Conservation (phyloP, 805 yeast species). For the Phaffomyces thermotolerans region DNA sequence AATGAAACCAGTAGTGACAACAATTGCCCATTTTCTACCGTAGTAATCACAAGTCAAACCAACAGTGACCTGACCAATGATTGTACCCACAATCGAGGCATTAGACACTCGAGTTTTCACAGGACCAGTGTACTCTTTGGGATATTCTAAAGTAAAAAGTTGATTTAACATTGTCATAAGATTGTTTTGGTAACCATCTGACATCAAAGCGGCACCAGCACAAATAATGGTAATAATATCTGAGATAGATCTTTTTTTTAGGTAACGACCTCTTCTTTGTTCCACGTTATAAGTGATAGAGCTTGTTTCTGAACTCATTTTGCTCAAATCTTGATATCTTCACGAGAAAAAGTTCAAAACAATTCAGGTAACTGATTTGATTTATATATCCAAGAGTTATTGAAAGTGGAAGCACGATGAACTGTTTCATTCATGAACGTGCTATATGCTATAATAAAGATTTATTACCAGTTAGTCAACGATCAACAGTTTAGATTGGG, state of each 20-base stretch:
- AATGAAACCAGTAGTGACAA: constrained; percentile 52
- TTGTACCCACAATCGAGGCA: constrained; percentile 61
- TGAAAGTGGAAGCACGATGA: too few relatives aligned
- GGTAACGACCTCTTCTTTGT: constrained; percentile 16
- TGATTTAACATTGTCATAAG: constrained; percentile 65
- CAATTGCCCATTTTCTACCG: constrained; percentile 67
- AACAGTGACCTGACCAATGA: constrained; percentile 59
- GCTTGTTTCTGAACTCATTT: not conserved
- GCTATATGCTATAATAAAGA: too few relatives aligned
- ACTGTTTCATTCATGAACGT: too few relatives aligned
- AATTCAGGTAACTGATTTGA: too few relatives aligned
- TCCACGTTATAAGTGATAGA: constrained; percentile 15
- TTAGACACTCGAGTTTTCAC: constrained; percentile 63
- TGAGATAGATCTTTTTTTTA: constrained; percentile 24
- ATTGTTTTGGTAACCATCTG: constrained; percentile 74
- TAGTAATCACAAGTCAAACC: constrained; percentile 60
- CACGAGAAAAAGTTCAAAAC: too few relatives aligned
- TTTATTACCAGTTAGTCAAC: too few relatives aligned
- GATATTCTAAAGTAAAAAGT: constrained; percentile 41
- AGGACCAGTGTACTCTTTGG: constrained; percentile 30
- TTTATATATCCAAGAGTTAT: too few relatives aligned
- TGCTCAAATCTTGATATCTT: too few relatives aligned
- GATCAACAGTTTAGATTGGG: too few relatives aligned
- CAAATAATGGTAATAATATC: constrained; percentile 45
- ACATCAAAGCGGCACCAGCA: constrained; percentile 63